Percentiles rank a stretch among this genome's conserved stretches.
Conservation (phyloP, 306 rosid species). For the Casuarina glauca region DNA sequence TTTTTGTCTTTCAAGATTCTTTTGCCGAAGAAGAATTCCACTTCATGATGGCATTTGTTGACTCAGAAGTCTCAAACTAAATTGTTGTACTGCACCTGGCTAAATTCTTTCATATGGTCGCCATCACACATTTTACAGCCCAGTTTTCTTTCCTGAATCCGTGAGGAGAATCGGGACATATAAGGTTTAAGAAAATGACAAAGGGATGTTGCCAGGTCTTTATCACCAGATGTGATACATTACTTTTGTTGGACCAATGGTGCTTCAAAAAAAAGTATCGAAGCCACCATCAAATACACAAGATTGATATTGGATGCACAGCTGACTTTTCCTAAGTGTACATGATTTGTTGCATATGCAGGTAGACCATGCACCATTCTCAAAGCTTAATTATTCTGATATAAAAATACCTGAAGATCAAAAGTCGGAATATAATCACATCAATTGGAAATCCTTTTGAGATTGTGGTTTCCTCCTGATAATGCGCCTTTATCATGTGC, state of each 20-base stretch:
- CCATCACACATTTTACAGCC: not conserved
- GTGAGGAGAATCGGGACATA: not conserved
- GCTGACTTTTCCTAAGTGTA: not conserved
- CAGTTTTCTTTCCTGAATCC: not conserved
- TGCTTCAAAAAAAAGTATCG: too few species aligned
- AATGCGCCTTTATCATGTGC: too few species aligned
- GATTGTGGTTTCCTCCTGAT: not conserved
- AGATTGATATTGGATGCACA: not conserved
- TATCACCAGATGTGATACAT: not conserved
- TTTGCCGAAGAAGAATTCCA: not conserved
- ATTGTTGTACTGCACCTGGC: not conserved
- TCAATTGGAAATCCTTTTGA: not conserved
- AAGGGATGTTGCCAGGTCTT: not conserved
- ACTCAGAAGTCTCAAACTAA: too few species aligned
- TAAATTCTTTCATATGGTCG: not conserved
- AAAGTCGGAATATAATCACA: not conserved
- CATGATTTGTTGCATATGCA: not conserved
- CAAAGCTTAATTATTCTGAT: not conserved
- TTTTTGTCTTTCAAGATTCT: not conserved
- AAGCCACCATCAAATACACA: not conserved
- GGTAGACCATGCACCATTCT: not conserved
- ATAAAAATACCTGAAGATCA: not conserved
- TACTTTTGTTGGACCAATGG: too few species aligned
- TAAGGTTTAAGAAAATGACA: too few species aligned
- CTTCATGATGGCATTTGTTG: not conserved